Base-by-base conservation (phyloP, 139 green algal genomes). In the Auxenochlorella pyrenoidosa region DNA sequence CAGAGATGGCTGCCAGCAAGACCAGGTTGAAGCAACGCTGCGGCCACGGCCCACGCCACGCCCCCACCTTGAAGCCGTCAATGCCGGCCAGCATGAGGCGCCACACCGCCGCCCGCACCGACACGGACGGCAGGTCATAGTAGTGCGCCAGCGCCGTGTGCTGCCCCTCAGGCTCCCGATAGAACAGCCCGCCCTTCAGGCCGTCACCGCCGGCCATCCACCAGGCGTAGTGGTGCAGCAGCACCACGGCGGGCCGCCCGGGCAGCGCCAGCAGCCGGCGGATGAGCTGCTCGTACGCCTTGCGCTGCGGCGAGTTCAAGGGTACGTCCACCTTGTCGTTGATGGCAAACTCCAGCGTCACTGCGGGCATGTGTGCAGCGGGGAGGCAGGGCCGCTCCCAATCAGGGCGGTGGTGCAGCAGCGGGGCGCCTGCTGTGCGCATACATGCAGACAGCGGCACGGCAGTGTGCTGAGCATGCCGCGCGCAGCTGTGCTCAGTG, bases 141-240 rank as follows among this genome's bases (percentile, higher is more conserved):
- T 85, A 85, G 59, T 85, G 79, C 16, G 34, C 66, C 5, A 76
- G 43, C 6, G 34, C 28, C 8, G 59, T 85, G n/a, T 58, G 40
- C 79, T 85, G 59, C 79, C 36, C 63, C 79, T 85, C 79, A 0
- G 79, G 79, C 40, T 85, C 60, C 5, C 40, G 36, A 18, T 85
- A 85, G 60, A 75, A 85, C 59, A 85, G 38, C 3, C 79, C 79
- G 12, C 24, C 40, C 51, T 1, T 28, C 18, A 60, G 0, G 34
- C 40, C 79, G 38, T 75, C 59, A 2, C 38, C 60, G 19, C 0
- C 8, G 1, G 79, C 41, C 59, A 58, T 75, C 59, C 60, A 75
- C 79, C 79, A 85, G 24, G 79, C 34, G 60, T 85, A 85, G 38
- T 76, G 40, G 40, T 85, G 79, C 38, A 85, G 38, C 79, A 85